Evolutionary conservation across 2,329 filamentous ascomycete genomes (phyloP), one percentile per base, ranked within the genome.

Genomic region (Leptoxyphium fumago): DNA sequence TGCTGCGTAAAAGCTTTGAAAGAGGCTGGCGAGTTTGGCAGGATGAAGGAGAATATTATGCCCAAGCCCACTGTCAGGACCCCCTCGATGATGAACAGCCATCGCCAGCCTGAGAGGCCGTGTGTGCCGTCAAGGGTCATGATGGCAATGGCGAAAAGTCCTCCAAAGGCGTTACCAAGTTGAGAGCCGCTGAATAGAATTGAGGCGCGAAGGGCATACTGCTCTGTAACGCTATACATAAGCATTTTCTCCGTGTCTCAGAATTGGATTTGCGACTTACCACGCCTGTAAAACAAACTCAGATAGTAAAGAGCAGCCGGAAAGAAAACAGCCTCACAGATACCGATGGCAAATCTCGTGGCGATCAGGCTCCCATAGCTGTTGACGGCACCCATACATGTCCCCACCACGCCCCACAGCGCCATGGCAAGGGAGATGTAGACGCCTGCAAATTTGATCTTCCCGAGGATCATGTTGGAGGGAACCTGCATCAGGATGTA

Each of bases 381-480:
- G 21, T 61, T 55, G 29, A 61, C 60, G 4, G 58, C 57, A 6
- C 13, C 38, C 14, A 40, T 40, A 28, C 38, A 17, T 13, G 21
- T 11, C 11, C 38, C 14, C 4, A 63, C 52, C 10, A 43, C 40
- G 11, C 57, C 60, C 61, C 61, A 64, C 10, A 62, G 45, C 9
- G 50, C 47, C 8, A 59, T 56, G 7, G 51, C 50, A 13, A 55
- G 49, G 21, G 59, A 60, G 54, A 69, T 65, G 51, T 68, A 69
- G 1, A 64, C 52, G n/a, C 61, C 63, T 1, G 65, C 66, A 38
- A 53, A 60, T 13, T 43, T 47, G n/a, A 67, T 61, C 18, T 64
- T 62, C 6, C 64, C 66, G 46, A 70, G 58, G 41, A 70, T 53
- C 62, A 70, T 65, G 49, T 68, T 68, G 40, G 63, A 61, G 4